phyloP scores from a whole-genome alignment of 1,139 yeast species.

The Zygosaccharomyces sapae region DNA sequence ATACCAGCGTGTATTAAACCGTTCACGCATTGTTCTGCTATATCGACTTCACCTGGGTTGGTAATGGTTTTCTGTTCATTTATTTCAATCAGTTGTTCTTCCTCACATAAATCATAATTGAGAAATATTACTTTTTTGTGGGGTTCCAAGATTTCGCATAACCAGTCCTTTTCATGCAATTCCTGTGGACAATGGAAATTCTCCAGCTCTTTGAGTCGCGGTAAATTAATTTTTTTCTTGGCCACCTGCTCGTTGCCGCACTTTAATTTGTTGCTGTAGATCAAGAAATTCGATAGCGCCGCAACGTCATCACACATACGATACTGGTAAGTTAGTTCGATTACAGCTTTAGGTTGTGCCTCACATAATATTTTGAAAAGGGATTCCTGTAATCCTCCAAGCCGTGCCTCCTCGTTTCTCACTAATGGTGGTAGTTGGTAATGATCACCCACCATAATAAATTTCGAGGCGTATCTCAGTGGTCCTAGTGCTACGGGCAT shows the following conservation, averaged over 20 bases:
- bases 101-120: conserved; percentile 55
- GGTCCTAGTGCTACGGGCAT: conserved; percentile 92
- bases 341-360: conserved; percentile 64
- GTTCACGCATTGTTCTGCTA: conserved; percentile 60
- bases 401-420: conserved; percentile 52
- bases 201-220: conserved; percentile 30
- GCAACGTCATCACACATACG: conserved; percentile 90
- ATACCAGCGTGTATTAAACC: conserved; percentile 62
- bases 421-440: conserved; percentile 86
- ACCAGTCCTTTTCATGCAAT: conserved; percentile 39
- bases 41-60: conserved; percentile 65
- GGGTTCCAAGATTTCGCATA: conserved; percentile 44
- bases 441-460: conserved; percentile 92
- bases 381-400: conserved; percentile 65
- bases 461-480: conserved; percentile 66
- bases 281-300: conserved; percentile 72
- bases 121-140: conserved; percentile 64
- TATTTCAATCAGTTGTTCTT: conserved; percentile 50
- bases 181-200: conserved; percentile 18
- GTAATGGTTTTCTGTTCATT: conserved; percentile 61
- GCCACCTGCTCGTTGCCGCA: conserved; percentile 72
- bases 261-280: conserved; percentile 68
- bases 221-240: conserved; percentile 48
- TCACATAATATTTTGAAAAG: conserved; percentile 72
- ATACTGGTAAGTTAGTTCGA: conserved; percentile 76